phyloP scores from a whole-genome alignment of 768 basidiomycete species.

The Suillus occidentalis region DNA sequence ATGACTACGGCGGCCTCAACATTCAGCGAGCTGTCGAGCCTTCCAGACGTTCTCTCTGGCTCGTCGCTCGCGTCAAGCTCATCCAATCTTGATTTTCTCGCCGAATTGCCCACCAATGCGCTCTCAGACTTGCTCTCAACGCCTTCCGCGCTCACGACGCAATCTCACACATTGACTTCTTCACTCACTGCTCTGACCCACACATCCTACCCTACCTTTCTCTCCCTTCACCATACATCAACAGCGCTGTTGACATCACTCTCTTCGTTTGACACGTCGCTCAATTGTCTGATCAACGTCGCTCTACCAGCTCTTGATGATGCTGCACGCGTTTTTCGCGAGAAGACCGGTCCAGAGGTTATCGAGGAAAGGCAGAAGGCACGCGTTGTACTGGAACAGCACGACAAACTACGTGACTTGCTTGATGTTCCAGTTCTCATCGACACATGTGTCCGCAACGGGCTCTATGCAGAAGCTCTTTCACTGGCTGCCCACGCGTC shows the following conservation, averaged over 20 bases:
- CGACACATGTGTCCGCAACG: conserved; percentile 91
- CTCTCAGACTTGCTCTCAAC: conserved; percentile 70
- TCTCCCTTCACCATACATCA: conserved; percentile 82
- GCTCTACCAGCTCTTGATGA: conserved; percentile 79
- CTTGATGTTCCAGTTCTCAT: conserved; percentile 89
- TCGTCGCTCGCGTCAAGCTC: conserved; percentile 9
- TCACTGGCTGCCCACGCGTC: conserved; percentile 76
- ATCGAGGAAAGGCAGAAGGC: conserved; percentile 75
- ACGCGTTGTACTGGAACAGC: conserved; percentile 86
- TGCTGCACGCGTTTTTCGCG: conserved; percentile 68
- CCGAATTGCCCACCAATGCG: conserved; percentile 61
- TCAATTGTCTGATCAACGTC: conserved; percentile 61
- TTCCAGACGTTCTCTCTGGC: conserved; percentile 28
- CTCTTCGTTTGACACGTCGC: conserved; percentile 69
- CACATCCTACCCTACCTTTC: conserved; percentile 88
- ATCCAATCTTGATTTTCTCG: conserved; percentile 51
- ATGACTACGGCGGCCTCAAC: conserved; percentile 19
- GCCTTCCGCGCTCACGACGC: conserved; percentile 76
- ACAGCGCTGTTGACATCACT: conserved; percentile 73
- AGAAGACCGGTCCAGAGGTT: conserved; percentile 66
- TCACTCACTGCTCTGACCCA: conserved; percentile 89
- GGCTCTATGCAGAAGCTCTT: conserved; percentile 90
- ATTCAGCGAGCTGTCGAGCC: conserved; percentile 21
- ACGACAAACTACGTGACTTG: conserved; percentile 89
- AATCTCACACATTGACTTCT: conserved; percentile 83